Evolutionary conservation across 352 stramenopile genomes (phyloP).

Genomic region (Pythium grandisporangium): DNA sequence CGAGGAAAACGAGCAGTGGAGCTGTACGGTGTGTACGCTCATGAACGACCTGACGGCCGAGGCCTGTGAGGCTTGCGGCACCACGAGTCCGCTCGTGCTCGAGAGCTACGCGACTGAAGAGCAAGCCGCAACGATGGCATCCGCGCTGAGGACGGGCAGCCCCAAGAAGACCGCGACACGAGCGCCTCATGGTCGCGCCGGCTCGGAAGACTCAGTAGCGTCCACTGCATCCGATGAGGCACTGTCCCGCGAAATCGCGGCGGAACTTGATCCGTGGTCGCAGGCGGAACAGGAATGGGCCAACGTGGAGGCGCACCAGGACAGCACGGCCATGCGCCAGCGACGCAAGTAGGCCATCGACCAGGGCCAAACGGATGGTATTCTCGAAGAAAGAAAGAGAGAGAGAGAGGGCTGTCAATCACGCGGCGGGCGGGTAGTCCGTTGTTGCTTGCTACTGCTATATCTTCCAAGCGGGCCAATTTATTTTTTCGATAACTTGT

Average conservation of each 20-base stretch:
- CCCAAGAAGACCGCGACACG: background rate
- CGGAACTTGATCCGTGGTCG: constrained; percentile 43
- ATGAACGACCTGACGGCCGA: constrained; percentile 46
- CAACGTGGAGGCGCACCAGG: constrained; percentile 43
- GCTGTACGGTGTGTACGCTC: constrained; percentile 42
- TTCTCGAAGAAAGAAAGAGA: background rate
- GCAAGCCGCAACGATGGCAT: constrained; percentile 9
- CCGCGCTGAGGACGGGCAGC: background rate
- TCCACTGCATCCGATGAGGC: too few species aligned
- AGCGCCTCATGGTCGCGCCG: constrained; percentile 10
- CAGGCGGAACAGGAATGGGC: constrained; percentile 68
- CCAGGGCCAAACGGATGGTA: background rate
- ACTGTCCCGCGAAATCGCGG: constrained; percentile 16
- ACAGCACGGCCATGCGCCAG: constrained; percentile 14
- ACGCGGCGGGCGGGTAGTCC: too few species aligned
- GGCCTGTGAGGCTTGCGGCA: constrained; percentile 48
- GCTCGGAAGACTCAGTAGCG: constrained; percentile 28
- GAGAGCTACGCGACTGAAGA: constrained; percentile 45
- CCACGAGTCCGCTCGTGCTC: constrained; percentile 61
- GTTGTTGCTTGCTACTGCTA: too few species aligned
- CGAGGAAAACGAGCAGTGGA: constrained; percentile 30
- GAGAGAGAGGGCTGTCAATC: background rate
- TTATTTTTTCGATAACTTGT: too few species aligned
- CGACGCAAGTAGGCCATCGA: constrained; percentile 17
- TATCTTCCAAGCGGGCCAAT: too few species aligned